phyloP scores from a whole-genome alignment of 768 basidiomycete genomes.

The Suillus paluster region DNA sequence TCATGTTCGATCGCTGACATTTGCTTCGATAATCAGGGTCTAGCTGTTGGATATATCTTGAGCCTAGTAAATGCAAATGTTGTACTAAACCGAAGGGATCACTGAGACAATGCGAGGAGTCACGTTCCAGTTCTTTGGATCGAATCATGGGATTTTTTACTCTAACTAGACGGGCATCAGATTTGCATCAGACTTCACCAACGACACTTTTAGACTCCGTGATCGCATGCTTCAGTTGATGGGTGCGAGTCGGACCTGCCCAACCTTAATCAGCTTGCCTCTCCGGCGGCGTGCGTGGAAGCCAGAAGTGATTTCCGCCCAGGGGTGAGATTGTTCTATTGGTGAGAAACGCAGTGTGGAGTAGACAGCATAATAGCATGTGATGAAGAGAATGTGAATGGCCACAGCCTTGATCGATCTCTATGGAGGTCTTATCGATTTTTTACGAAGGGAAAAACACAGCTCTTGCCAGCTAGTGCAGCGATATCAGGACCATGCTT shows the following conservation, averaged over 20 bases:
- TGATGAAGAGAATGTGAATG: background rate
- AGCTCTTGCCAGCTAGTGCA: background rate
- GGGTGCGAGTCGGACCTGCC: background rate
- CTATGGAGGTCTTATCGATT: background rate
- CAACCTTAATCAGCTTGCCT: background rate
- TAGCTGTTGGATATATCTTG: slow-evolving; percentile 23
- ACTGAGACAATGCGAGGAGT: background rate
- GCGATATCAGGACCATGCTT: background rate
- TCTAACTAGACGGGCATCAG: background rate
- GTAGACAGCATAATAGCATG: background rate
- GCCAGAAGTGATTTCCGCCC: background rate
- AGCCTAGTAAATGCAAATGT: slow-evolving; percentile 19
- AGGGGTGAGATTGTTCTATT: background rate
- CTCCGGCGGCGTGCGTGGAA: background rate
- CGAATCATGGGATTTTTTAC: background rate
- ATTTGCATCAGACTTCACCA: background rate
- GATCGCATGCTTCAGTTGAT: background rate
- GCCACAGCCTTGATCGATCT: background rate
- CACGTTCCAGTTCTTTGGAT: background rate
- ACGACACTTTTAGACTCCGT: background rate
- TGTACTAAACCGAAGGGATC: slow-evolving; percentile 11
- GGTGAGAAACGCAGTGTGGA: background rate
- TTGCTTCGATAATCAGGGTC: slow-evolving; percentile 35
- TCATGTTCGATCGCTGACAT: background rate
- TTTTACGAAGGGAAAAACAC: background rate